These are phyloP conservation scores for Bifiguratus adelaidae DNA, from an alignment of 192 early-diverging fungal genomes.

Conservation along the genomic window DNA sequence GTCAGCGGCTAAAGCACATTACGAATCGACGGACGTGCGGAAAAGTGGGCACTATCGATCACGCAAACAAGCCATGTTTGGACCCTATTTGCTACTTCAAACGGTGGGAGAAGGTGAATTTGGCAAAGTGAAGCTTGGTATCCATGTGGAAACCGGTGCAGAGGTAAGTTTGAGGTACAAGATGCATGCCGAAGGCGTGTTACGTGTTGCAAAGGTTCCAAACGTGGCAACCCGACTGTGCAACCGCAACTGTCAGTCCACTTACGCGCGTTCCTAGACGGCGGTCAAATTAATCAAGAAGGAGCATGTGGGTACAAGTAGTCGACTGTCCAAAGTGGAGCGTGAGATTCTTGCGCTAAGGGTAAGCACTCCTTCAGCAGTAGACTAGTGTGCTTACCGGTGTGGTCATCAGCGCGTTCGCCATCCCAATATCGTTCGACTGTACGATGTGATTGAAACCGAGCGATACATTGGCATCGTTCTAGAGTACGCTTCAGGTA, in stretches of 20 bases:
- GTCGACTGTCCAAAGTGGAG: constrained; percentile 81
- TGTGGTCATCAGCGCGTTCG: constrained; percentile 54
- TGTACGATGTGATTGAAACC: constrained; percentile 94
- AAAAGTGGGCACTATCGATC: too few species aligned
- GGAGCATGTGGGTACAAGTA: constrained; percentile 74
- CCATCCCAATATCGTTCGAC: constrained; percentile 85
- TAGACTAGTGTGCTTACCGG: not conserved
- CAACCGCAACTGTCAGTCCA: not conserved
- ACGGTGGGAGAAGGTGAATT: constrained; percentile 97
- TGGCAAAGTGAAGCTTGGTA: constrained; percentile 93
- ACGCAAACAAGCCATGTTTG: constrained; percentile 63
- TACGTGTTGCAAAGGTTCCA: constrained; percentile 1
- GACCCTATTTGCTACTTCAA: constrained; percentile 90
- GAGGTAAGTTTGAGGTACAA: constrained; percentile 40
- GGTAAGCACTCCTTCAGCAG: constrained; percentile 37
- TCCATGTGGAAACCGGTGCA: constrained; percentile 63
- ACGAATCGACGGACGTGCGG: constrained; percentile 34
- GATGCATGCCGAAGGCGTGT: not conserved
- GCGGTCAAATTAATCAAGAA: constrained; percentile 96
- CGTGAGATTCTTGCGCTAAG: constrained; percentile 90
- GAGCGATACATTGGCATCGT: constrained; percentile 95
- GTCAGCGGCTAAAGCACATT: too few species aligned
- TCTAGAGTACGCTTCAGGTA: constrained; percentile 89
- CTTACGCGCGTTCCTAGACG: constrained; percentile 34
- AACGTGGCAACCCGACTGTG: constrained; percentile 1